These are phyloP conservation scores for Agrocybe pediades DNA, from an alignment of 768 basidiomycete species.

Conservation along the genomic window DNA sequence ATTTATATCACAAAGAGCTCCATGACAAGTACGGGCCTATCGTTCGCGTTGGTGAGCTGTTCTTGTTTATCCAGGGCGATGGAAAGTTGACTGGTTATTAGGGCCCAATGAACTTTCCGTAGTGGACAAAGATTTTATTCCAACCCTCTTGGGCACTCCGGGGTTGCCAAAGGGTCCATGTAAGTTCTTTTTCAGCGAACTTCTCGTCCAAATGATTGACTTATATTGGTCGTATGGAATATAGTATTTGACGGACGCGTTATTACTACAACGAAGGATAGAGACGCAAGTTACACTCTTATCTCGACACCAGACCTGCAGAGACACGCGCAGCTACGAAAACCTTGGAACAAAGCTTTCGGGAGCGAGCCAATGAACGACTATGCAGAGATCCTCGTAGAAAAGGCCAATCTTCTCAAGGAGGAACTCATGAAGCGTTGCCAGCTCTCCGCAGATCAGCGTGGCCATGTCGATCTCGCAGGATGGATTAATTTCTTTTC, in stretches of 20 bases:
- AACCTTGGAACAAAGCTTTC: constrained; percentile 41
- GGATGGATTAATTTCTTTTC: constrained; percentile 38
- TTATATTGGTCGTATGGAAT: constrained; percentile 17
- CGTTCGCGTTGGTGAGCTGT: constrained; percentile 50
- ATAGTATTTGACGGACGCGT: constrained; percentile 34
- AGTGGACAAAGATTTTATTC: constrained; percentile 28
- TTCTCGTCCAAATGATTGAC: neutral
- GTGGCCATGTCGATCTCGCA: constrained; percentile 29
- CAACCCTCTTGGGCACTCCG: constrained; percentile 33
- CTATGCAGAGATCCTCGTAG: constrained; percentile 23
- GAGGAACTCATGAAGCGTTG: constrained; percentile 7
- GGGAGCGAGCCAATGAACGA: constrained; percentile 30
- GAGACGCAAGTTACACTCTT: constrained; percentile 16
- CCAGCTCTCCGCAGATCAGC: constrained; percentile 1
- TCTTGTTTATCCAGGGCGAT: no score
- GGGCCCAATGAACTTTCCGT: constrained; percentile 51
- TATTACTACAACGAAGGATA: constrained; percentile 9
- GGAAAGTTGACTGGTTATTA: constrained; percentile 12
- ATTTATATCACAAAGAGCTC: constrained; percentile 42
- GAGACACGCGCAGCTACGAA: constrained; percentile 36
- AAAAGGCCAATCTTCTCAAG: constrained; percentile 24
- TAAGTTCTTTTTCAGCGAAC: constrained; percentile 18
- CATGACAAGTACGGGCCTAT: constrained; percentile 56
- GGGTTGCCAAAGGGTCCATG: constrained; percentile 46
- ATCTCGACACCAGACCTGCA: constrained; percentile 31